phyloP scores from a whole-genome alignment of 2,329 filamentous ascomycete genomes.

The Endocalyx cinctus region DNA sequence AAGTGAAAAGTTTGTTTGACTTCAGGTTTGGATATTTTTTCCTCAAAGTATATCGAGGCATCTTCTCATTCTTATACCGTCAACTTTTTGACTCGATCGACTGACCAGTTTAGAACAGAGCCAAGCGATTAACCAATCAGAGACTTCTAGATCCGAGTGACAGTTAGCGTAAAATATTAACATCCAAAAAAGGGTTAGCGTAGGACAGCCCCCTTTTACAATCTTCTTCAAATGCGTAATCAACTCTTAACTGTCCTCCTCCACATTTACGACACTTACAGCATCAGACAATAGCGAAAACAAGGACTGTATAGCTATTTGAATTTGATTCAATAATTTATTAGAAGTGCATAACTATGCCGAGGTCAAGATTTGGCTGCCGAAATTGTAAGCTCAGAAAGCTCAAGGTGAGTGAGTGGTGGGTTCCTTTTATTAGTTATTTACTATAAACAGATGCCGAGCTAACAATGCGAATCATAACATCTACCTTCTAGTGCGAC shows the following conservation, averaged over 20 bases:
- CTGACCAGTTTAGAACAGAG: not conserved
- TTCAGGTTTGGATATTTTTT: too few species aligned
- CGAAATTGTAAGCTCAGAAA: slow-evolving; percentile 48
- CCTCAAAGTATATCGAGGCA: too few species aligned
- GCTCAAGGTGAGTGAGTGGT: slow-evolving; percentile 34
- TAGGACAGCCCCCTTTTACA: slow-evolving; percentile 1
- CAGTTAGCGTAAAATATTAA: not conserved
- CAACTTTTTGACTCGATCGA: too few species aligned
- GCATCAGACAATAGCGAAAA: too few species aligned
- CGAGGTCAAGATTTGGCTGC: slow-evolving; percentile 42
- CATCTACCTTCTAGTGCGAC: slow-evolving; percentile 47
- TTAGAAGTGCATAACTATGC: slow-evolving; percentile 6
- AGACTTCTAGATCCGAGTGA: not conserved
- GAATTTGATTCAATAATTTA: not conserved
- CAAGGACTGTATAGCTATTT: too few species aligned
- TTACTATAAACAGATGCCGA: not conserved
- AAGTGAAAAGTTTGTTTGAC: too few species aligned
- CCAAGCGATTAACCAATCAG: not conserved
- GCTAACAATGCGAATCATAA: too few species aligned
- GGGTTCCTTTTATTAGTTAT: slow-evolving; percentile 1
- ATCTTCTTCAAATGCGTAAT: too few species aligned
- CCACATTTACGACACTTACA: too few species aligned
- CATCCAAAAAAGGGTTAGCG: not conserved
- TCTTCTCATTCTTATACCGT: too few species aligned
- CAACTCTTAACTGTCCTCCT: too few species aligned